A percentile compares a stretch with the other conserved stretches of the same genome.
Evolutionary conservation across 768 basidiomycete genomes (phyloP).

Genomic region (Podaxis rugospora): DNA sequence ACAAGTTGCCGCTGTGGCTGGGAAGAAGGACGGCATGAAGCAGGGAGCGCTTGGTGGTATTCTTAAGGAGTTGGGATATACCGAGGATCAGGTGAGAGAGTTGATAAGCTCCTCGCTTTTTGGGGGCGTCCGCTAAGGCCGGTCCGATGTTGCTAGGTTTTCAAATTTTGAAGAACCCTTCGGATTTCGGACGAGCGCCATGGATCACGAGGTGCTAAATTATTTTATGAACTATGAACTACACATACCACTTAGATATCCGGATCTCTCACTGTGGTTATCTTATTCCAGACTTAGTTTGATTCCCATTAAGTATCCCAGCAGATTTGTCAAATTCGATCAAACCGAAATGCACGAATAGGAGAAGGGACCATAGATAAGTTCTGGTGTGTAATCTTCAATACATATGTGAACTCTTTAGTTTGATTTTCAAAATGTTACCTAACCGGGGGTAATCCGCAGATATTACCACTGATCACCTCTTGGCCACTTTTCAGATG

Average conservation of each 20-base stretch:
- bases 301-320: too few relatives aligned
- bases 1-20: slow-evolving; percentile 85
- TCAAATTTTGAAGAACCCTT: slow-evolving; percentile 1
- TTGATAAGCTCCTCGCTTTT: neutral
- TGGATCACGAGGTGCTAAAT: neutral
- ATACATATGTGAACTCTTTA: too few relatives aligned
- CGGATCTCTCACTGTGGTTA: too few relatives aligned
- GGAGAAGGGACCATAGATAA: too few relatives aligned
- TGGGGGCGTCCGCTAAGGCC: neutral
- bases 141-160: neutral
- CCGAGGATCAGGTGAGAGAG: slow-evolving; percentile 66
- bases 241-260: neutral
- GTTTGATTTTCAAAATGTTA: too few relatives aligned
- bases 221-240: neutral
- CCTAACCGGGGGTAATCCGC: too few relatives aligned
- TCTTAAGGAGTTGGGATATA: slow-evolving; percentile 88
- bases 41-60: slow-evolving; percentile 81
- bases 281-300: too few relatives aligned
- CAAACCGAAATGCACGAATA: too few relatives aligned
- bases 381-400: too few relatives aligned
- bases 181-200: neutral
- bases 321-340: too few relatives aligned
- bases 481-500: too few relatives aligned
- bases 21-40: slow-evolving; percentile 83
- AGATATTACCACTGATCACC: too few relatives aligned